phyloP scores from a whole-genome alignment of 2,329 filamentous ascomycete genomes.

The Trichoderma aggressivum region DNA sequence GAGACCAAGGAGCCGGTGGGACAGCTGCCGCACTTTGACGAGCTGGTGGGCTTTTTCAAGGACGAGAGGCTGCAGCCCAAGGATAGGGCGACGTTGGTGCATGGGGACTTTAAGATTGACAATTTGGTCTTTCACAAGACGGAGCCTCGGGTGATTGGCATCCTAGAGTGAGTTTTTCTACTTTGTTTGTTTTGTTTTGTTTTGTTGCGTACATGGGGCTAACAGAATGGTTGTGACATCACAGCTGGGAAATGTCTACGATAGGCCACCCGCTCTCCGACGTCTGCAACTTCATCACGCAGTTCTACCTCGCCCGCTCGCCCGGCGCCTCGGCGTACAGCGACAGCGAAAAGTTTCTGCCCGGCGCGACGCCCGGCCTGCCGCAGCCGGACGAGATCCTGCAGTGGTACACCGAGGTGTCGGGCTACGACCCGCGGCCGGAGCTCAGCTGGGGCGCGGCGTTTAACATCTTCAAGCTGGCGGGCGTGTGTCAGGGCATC shows the following conservation, averaged over 20 bases:
- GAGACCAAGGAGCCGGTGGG: conserved; percentile 77
- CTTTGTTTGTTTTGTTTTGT: not conserved
- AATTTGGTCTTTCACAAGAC: conserved; percentile 88
- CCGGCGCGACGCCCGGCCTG: conserved; percentile 63
- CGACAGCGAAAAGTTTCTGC: conserved; percentile 53
- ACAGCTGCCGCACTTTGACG: conserved; percentile 76
- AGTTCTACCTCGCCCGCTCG: conserved; percentile 37
- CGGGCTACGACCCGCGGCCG: conserved; percentile 66
- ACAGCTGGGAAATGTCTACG: conserved; percentile 93
- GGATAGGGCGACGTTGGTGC: conserved; percentile 76
- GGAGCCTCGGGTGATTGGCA: conserved; percentile 82
- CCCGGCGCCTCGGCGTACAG: conserved; percentile 23
- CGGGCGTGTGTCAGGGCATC: conserved; percentile 78
- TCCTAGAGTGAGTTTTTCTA: conserved; percentile 66
- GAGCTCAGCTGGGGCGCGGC: conserved; percentile 61
- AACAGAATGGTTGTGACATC: not conserved
- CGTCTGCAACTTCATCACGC: conserved; percentile 68
- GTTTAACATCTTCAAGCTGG: conserved; percentile 59
- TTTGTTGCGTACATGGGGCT: not conserved
- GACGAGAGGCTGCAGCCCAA: conserved; percentile 66
- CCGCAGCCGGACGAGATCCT: conserved; percentile 41
- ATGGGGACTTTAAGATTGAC: conserved; percentile 96
- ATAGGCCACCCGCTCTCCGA: conserved; percentile 95
- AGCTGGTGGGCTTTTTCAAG: conserved; percentile 75
- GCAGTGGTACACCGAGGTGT: conserved; percentile 43